Conservation (phyloP, 177 flowering plant genomes). For the Tripterygium wilfordii region DNA sequence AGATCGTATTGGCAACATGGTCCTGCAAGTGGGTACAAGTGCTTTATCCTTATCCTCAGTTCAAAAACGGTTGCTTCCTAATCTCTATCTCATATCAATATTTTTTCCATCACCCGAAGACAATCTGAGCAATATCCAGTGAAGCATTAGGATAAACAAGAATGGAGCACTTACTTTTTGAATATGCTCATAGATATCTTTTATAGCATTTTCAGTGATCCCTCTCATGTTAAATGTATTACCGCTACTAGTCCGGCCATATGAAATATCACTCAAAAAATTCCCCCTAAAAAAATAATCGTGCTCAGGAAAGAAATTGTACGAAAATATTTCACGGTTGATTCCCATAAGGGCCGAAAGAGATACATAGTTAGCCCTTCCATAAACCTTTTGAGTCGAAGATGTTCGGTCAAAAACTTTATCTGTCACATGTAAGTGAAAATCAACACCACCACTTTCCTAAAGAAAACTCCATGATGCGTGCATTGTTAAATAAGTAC, state of each 20-base stretch:
- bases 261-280: conserved; percentile 11
- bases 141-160: neutral
- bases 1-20: too few relatives aligned
- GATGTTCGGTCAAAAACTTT: conserved; percentile 52
- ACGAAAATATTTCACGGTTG: conserved; percentile 38
- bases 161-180: conserved; percentile 27
- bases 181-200: conserved; percentile 60
- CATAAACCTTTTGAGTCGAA: conserved; percentile 47
- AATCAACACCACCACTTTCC: neutral
- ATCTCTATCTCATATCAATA: too few relatives aligned
- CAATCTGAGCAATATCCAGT: neutral
- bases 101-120: too few relatives aligned
- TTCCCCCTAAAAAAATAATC: neutral
- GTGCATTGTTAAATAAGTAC: too few relatives aligned
- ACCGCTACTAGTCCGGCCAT: conserved; percentile 82
- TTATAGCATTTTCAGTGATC: conserved; percentile 53
- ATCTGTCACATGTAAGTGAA: conserved; percentile 29
- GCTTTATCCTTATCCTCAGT: too few relatives aligned
- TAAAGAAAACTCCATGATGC: neutral
- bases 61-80: too few relatives aligned
- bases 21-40: too few relatives aligned
- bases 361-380: conserved; percentile 69
- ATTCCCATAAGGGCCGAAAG: conserved; percentile 63
- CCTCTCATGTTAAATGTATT: conserved; percentile 80
- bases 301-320: neutral